phyloP scores from a whole-genome alignment of 1,139 yeast species.

The Scheffersomyces stambukii region DNA sequence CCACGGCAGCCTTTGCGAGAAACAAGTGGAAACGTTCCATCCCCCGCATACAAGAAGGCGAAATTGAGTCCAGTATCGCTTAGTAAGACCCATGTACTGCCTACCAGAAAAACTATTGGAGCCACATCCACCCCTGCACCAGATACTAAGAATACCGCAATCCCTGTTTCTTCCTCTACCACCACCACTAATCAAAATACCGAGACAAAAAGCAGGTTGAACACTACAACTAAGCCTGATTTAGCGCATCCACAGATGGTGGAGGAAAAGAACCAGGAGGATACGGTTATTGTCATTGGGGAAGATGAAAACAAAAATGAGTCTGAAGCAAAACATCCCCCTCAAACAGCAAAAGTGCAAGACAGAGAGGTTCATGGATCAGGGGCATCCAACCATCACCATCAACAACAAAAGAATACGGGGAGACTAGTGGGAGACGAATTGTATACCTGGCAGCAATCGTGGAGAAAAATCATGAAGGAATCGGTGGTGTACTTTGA shows the following conservation, averaged over 20 bases:
- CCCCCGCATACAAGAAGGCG: conserved; percentile 18
- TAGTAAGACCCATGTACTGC: no score
- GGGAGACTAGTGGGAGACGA: conserved; percentile 46
- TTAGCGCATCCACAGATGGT: no score
- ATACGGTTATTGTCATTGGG: no score
- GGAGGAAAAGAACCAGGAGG: no score
- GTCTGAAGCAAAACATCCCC: conserved; percentile 1
- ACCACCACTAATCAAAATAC: no score
- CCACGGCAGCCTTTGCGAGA: conserved; percentile 42
- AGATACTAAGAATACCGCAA: no score
- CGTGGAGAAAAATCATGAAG: conserved; percentile 77
- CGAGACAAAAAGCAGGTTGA: no score
- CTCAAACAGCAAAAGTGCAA: conserved; percentile 1
- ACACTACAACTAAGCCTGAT: no score
- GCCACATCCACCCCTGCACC: no score
- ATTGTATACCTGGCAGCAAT: conserved; percentile 68
- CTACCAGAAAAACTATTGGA: no score
- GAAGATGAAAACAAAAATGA: no score
- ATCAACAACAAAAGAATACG: conserved; percentile 7
- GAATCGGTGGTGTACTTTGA: conserved; percentile 79
- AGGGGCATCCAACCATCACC: conserved; percentile 7
- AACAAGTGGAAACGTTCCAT: conserved; percentile 39
- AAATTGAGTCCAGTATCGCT: conserved; percentile 2
- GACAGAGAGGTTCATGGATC: conserved; percentile 1
- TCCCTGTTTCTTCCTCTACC: no score